phyloP scores from a whole-genome alignment of 2,329 filamentous ascomycete genomes.

The Sphaerulina populicola region DNA sequence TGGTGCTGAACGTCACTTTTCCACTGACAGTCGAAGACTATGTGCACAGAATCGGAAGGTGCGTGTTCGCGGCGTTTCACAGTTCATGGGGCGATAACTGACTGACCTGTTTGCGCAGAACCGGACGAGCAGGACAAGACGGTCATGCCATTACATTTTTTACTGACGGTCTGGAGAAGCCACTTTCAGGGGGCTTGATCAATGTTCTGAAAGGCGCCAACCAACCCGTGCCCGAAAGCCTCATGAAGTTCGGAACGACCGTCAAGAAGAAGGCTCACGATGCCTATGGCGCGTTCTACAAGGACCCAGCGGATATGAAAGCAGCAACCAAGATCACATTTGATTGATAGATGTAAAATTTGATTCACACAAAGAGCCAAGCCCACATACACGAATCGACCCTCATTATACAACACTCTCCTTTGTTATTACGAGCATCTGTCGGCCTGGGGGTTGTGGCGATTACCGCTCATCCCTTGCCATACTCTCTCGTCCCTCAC shows the following conservation, averaged over 20 bases:
- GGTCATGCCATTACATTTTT: constrained; percentile 89
- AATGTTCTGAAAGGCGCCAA: constrained; percentile 92
- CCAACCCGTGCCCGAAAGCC: constrained; percentile 78
- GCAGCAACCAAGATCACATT: constrained; percentile 89
- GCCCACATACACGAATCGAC: background rate
- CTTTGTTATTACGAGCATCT: too few relatives aligned
- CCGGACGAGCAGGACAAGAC: constrained; percentile 81
- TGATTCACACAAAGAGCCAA: background rate
- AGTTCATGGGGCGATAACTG: background rate
- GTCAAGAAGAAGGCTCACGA: constrained; percentile 99
- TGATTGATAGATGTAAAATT: constrained; percentile 41
- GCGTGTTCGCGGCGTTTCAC: constrained; percentile 7
- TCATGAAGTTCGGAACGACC: constrained; percentile 93
- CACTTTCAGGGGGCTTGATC: constrained; percentile 80
- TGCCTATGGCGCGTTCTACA: constrained; percentile 91
- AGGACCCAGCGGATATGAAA: constrained; percentile 75
- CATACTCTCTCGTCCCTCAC: too few relatives aligned
- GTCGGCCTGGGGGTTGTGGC: too few relatives aligned
- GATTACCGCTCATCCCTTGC: too few relatives aligned
- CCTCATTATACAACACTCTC: too few relatives aligned
- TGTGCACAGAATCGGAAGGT: constrained; percentile 81
- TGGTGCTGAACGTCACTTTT: constrained; percentile 93
- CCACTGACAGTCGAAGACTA: constrained; percentile 94
- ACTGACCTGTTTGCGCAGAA: constrained; percentile 45
- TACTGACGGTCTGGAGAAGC: constrained; percentile 80